Percentiles rank a stretch among this genome's conserved stretches.
Evolutionary conservation across 805 yeast genomes (phyloP).

Genomic region (Pichia kluyveri): DNA sequence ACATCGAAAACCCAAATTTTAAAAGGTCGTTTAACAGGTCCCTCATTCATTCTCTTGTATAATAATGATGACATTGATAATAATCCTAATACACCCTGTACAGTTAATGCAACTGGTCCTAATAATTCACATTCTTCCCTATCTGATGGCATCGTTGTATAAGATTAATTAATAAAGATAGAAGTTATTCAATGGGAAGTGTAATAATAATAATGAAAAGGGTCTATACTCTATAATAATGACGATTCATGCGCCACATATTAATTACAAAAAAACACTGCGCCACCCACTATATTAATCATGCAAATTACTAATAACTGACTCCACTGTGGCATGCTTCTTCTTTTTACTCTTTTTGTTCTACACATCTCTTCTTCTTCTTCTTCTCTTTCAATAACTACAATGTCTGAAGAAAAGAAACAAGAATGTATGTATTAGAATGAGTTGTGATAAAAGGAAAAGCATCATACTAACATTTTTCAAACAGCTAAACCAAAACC

Average conservation of each 20-base stretch:
- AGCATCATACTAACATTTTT: background rate
- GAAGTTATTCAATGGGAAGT: too few relatives aligned
- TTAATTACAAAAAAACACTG: too few relatives aligned
- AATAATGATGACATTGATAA: constrained; percentile 68
- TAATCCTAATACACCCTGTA: constrained; percentile 71
- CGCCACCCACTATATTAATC: too few relatives aligned
- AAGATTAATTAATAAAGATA: too few relatives aligned
- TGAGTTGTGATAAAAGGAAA: too few relatives aligned
- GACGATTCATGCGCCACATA: too few relatives aligned
- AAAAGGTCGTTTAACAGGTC: constrained; percentile 77
- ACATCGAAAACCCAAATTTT: constrained; percentile 85
- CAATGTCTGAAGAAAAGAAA: constrained; percentile 16
- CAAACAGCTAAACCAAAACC: constrained; percentile 67
- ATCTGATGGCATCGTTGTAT: too few relatives aligned
- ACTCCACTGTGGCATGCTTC: background rate
- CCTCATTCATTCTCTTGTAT: constrained; percentile 68
- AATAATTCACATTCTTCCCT: constrained; percentile 44
- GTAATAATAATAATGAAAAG: too few relatives aligned
- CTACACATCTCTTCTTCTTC: background rate
- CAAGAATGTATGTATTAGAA: constrained; percentile 15
- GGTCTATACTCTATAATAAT: too few relatives aligned
- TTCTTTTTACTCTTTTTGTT: background rate
- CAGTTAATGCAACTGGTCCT: constrained; percentile 78
- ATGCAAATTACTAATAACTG: too few relatives aligned
- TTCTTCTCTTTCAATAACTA: too few relatives aligned